Evolutionary conservation across 352 stramenopile genomes (phyloP), one percentile per base, ranked within the genome.

Genomic region (Globisporangium middletonii): DNA sequence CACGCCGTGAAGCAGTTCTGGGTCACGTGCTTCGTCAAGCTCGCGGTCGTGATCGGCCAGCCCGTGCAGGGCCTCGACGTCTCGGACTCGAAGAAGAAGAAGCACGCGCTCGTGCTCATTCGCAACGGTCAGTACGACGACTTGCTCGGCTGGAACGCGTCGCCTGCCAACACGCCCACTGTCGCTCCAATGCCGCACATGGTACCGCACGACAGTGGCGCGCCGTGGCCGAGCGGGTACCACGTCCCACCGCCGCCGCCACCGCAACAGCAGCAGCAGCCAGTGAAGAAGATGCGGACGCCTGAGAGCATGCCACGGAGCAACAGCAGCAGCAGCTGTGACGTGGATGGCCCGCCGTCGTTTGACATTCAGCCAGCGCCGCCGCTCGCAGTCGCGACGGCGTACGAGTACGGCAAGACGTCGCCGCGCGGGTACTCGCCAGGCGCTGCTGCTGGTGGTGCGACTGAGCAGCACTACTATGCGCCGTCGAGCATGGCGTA

Each of bases 1-100:
- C 72, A 83, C 38, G 84, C 84, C 5, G 84, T 92, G 49, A 79
- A 89, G 63, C 80, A 94, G 68, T 94, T 94, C 52, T 94, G 84
- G 84, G 80, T 92, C 37, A 63, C 60, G 65, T 92, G 90, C 56
- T 90, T 94, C 56, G 67, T 94, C 59, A 91, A 90, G 62, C 88
- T 94, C 50, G 78, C 84, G 4, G 71, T 94, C 26, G 65, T 86
- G 8, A 69, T 92, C 9, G 84, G 79, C 16, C 84, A 94, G 65
- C 68, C 77, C 1, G 80, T 94, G 23, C 66, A 84, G 33, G 82
- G 84, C 0, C 66, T 92, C 26, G 80, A 92, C 54, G 68, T 91
- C 43, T 89, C 84, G 23, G 77, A 91, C 65, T 68, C 74, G 49
- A 92, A 90, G 75, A 94, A 94, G 69, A 77, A 77, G 53, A 94